Percentiles rank a stretch among this genome's conserved stretches.
phyloP scores from a whole-genome alignment of 2,329 filamentous ascomycete species.

The Aspergillus quadricinctus region DNA sequence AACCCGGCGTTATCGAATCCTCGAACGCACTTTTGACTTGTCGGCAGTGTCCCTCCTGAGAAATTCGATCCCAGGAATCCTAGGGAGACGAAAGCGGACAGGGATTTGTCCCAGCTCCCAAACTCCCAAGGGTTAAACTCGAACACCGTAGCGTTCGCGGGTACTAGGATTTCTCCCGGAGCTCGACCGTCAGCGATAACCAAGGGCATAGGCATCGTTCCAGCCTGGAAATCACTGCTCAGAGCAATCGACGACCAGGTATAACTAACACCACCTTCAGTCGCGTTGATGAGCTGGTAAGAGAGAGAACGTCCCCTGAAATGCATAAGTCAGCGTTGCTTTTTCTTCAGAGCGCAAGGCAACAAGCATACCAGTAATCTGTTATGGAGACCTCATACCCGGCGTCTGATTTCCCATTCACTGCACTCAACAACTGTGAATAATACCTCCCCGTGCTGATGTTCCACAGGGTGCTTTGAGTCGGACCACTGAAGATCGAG shows the following conservation, averaged over 20 bases:
- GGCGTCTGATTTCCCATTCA: constrained; percentile 59
- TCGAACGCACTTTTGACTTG: constrained; percentile 58
- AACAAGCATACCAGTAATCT: constrained; percentile 67
- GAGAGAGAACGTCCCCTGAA: constrained; percentile 65
- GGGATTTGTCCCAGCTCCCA: constrained; percentile 67
- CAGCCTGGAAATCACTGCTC: constrained; percentile 55
- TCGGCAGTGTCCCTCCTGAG: constrained; percentile 54
- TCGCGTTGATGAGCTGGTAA: constrained; percentile 74
- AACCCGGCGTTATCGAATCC: constrained; percentile 80
- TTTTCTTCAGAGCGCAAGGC: neutral
- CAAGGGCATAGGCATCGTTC: constrained; percentile 64
- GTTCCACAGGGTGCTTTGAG: constrained; percentile 33
- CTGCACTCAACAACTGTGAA: constrained; percentile 52
- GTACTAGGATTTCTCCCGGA: constrained; percentile 56
- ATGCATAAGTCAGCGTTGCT: neutral
- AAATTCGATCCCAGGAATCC: constrained; percentile 70
- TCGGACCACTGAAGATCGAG: constrained; percentile 47
- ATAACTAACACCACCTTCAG: constrained; percentile 66
- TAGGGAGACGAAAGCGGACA: constrained; percentile 65
- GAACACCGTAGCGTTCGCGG: constrained; percentile 65
- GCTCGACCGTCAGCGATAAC: constrained; percentile 63
- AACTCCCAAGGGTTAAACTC: constrained; percentile 76
- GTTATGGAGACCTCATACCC: constrained; percentile 70
- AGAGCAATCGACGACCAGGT: constrained; percentile 75
- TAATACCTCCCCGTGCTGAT: constrained; percentile 60